Conservation (phyloP, 371 early-diverging fungal genomes). For the Mucor irregularis region DNA sequence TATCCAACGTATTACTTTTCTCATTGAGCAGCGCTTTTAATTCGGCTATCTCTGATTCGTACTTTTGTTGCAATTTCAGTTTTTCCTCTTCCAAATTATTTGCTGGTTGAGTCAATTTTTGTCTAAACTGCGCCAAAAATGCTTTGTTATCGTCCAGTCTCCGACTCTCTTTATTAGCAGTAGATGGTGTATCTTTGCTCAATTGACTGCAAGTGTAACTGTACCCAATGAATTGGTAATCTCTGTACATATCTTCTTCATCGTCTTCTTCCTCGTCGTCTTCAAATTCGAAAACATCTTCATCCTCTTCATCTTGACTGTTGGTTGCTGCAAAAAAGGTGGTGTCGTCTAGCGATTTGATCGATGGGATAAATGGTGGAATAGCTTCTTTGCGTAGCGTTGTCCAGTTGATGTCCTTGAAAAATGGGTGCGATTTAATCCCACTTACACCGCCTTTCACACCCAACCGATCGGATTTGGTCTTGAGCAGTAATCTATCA, state of each 20-base stretch:
- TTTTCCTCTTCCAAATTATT: not conserved
- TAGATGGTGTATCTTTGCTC: not conserved
- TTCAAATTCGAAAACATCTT: constrained; percentile 34
- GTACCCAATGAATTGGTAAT: constrained; percentile 87
- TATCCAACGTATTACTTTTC: too few relatives aligned
- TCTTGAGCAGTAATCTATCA: constrained; percentile 73
- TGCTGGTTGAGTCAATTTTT: not conserved
- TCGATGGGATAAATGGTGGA: constrained; percentile 85
- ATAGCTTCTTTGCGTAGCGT: constrained; percentile 36
- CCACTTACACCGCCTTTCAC: constrained; percentile 66
- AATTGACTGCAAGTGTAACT: constrained; percentile 46
- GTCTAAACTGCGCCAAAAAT: not conserved
- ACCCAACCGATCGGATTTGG: constrained; percentile 72
- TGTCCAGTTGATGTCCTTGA: constrained; percentile 78
- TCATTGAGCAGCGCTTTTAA: too few relatives aligned
- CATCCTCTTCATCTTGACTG: constrained; percentile 44
- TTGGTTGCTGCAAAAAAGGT: constrained; percentile 82
- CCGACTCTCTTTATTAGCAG: not conserved
- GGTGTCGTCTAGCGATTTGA: constrained; percentile 82
- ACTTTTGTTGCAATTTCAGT: not conserved
- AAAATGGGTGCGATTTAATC: constrained; percentile 85
- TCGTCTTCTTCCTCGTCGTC: constrained; percentile 32
- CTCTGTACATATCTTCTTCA: constrained; percentile 53
- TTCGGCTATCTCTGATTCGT: not conserved
- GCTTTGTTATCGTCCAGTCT: not conserved